These are phyloP conservation scores for Macrolepiota dolichaula DNA, from an alignment of 768 basidiomycete genomes.

Conservation along the genomic window DNA sequence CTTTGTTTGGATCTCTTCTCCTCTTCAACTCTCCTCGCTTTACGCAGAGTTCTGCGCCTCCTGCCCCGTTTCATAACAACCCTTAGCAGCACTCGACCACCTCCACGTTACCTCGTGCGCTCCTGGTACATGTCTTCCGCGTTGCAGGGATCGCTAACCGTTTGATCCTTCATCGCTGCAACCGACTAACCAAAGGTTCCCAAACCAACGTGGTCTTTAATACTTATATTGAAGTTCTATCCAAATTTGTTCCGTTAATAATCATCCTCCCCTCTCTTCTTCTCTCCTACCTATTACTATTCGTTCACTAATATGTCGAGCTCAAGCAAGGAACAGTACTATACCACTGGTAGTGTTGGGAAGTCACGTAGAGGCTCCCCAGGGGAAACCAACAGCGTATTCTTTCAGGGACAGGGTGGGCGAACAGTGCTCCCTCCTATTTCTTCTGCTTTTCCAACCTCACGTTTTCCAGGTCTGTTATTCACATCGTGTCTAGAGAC, in stretches of 20 bases:
- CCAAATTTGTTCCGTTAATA: constrained; percentile 47
- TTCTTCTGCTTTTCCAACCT: constrained; percentile 82
- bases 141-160: constrained; percentile 38
- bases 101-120: constrained; percentile 49
- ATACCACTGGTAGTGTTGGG: constrained; percentile 56
- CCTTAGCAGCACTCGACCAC: constrained; percentile 25
- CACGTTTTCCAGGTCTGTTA: constrained; percentile 88
- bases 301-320: constrained; percentile 62
- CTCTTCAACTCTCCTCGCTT: constrained; percentile 15
- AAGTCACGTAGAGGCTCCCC: constrained; percentile 70
- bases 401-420: constrained; percentile 84
- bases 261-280: constrained; percentile 37
- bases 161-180: constrained; percentile 28
- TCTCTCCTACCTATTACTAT: constrained; percentile 54
- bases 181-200: constrained; percentile 11
- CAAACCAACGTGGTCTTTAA: constrained; percentile 21
- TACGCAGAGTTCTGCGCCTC: constrained; percentile 17
- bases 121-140: constrained; percentile 44
- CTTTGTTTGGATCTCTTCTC: constrained; percentile 29
- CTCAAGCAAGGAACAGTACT: constrained; percentile 71
- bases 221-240: constrained; percentile 39
- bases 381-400: constrained; percentile 60
- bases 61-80: constrained; percentile 30
- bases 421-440: constrained; percentile 85
- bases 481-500: constrained; percentile 46